Base-by-base conservation (phyloP, 1,139 yeast species). In the Yamadazyma buinensis region DNA sequence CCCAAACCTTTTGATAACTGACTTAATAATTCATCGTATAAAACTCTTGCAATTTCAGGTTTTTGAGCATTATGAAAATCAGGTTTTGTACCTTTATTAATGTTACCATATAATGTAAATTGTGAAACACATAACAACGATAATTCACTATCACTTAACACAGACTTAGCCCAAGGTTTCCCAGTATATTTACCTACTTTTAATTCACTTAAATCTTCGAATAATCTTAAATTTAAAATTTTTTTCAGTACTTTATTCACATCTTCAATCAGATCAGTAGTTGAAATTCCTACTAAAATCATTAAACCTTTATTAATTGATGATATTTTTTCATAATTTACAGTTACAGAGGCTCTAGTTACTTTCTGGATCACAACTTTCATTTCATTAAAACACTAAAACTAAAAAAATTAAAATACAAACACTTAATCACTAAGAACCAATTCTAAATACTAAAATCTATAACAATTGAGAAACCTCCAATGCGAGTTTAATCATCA, bases 51-150 rank as follows among this genome's bases (percentile, higher is more conserved):
- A 1, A 69, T 57, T n/a, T 68, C 75, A 0, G 88, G 95, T 57
- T 83, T 84, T 36, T 88, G 95, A 0, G 97, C 97, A 40, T 67
- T 67, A 53, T 90, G 97, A 57, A 90, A 88, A 51, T 90, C 97
- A 0, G 97, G 97, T 52, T 88, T 90, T 5, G 95, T 75, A 4
- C 97, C 97, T 56, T 90, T 90, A 48, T 78, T 83, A 15, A 92
- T 75, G 22, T 77, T 82, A 0, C 88, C 97, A 53, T 83, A 78
- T 26, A 90, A 67, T 0, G 98, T 90, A 61, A 90, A 90, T 53
- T 90, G 98, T 4, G 96, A 86, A 1, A 90, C 95, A 4, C 67
- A 55, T 19, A 68, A 52, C 4, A 68, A 50, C 32, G 49, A 40
- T 51, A 34, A 79, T 58, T 66, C 51, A n/a, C 36, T 26, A 33